These are phyloP conservation scores for Lyophyllum atratum DNA, from an alignment of 768 basidiomycete species.

Conservation along the genomic window DNA sequence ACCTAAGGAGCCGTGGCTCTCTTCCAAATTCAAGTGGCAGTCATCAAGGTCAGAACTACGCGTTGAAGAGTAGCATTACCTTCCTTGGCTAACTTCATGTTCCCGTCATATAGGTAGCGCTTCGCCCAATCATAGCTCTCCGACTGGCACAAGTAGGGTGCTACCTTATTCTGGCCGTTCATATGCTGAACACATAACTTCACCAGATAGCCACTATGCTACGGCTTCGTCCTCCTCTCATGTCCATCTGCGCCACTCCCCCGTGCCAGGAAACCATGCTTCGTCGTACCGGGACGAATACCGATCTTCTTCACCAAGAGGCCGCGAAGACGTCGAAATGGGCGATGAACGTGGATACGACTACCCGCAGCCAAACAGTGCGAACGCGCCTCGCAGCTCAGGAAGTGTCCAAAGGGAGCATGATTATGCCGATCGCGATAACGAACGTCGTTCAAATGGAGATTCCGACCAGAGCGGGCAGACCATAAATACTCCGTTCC, in stretches of 20 bases:
- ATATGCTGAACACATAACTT: constrained; percentile 18
- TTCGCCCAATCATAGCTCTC: constrained; percentile 26
- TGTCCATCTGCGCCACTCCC: constrained; percentile 9
- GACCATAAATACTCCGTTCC: not conserved
- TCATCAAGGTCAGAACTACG: constrained; percentile 41
- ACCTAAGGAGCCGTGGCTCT: constrained; percentile 16
- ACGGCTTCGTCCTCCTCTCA: constrained; percentile 7
- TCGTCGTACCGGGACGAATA: not conserved
- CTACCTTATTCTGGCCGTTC: not conserved
- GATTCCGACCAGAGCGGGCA: not conserved
- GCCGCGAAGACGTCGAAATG: constrained; percentile 1
- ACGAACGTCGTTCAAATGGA: constrained; percentile 1
- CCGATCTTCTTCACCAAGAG: not conserved
- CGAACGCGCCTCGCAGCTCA: no score
- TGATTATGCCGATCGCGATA: not conserved
- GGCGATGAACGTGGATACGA: not conserved
- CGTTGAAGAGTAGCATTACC: constrained; percentile 2
- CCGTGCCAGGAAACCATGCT: constrained; percentile 13
- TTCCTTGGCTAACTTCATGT: not conserved
- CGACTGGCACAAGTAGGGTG: constrained; percentile 11
- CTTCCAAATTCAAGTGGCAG: constrained; percentile 16
- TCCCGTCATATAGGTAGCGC: constrained; percentile 11
- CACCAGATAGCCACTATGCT: constrained; percentile 22
- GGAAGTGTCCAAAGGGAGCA: constrained; percentile 1
- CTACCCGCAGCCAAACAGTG: not conserved